These are phyloP conservation scores for Rhodomyrtus psidioides DNA, from an alignment of 441 rosid genomes.

Conservation along the genomic window DNA sequence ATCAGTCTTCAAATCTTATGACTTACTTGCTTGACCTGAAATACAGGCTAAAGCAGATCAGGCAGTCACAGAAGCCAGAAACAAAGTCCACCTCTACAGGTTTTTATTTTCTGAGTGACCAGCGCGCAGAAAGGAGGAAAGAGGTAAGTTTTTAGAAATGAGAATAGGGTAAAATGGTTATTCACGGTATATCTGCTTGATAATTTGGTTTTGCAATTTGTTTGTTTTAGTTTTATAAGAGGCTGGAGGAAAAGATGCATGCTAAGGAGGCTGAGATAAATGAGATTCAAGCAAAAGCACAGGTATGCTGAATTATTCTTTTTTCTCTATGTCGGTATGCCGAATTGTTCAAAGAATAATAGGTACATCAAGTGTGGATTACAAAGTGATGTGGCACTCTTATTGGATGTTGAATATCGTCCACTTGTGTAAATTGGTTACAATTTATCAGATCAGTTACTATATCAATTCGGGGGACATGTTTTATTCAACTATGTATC, in stretches of 20 bases:
- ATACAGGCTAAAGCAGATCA: conserved; percentile 34
- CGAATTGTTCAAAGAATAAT: not conserved
- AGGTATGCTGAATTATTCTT: conserved; percentile 29
- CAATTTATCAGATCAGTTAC: not conserved
- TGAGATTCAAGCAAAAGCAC: conserved; percentile 56
- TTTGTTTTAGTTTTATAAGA: conserved; percentile 43
- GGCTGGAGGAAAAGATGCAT: conserved; percentile 70
- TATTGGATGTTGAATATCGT: not conserved
- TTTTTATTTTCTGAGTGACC: conserved; percentile 51
- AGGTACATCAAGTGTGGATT: not conserved
- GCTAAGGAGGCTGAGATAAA: conserved; percentile 61
- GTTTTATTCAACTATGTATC: not conserved
- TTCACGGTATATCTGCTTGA: not conserved
- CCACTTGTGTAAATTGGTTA: not conserved
- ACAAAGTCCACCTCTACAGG: conserved; percentile 20
- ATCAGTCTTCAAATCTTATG: not conserved
- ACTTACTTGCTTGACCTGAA: not conserved
- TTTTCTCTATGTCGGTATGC: not conserved
- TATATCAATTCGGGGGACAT: not conserved
- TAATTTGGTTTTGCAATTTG: not conserved
- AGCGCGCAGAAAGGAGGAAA: conserved; percentile 72
- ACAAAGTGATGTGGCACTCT: not conserved
- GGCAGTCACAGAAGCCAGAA: conserved; percentile 28
- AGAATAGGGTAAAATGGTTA: not conserved
- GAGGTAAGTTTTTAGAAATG: conserved; percentile 36